These are phyloP conservation scores for Venturia nashicola DNA, from an alignment of 2,329 filamentous ascomycete species.

Conservation along the genomic window DNA sequence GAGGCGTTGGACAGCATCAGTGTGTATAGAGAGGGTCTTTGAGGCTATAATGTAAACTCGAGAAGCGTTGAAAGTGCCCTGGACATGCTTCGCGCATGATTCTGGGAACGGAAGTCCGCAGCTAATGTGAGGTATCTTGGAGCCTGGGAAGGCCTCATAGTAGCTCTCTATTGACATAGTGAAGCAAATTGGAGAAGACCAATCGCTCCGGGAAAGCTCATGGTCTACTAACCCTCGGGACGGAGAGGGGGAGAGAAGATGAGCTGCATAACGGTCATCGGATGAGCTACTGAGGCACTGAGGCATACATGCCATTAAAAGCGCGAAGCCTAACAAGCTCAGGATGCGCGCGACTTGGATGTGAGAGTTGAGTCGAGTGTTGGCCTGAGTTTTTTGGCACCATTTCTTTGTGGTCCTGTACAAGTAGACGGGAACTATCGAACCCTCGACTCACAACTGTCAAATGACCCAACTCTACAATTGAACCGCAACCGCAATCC, in stretches of 20 bases:
- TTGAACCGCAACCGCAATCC: not conserved
- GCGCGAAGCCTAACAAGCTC: not conserved
- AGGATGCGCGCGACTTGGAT: too few species aligned
- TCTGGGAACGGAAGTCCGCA: slow-evolving; percentile 35
- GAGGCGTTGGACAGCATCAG: slow-evolving; percentile 31
- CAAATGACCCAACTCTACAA: not conserved
- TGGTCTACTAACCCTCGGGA: not conserved
- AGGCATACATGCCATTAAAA: not conserved
- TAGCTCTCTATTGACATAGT: slow-evolving; percentile 6
- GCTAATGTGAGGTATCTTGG: slow-evolving; percentile 28
- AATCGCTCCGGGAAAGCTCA: not conserved
- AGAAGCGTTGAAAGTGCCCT: slow-evolving; percentile 31
- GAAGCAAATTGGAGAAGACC: not conserved
- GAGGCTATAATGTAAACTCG: slow-evolving; percentile 42
- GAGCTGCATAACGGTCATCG: not conserved
- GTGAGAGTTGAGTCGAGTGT: too few species aligned
- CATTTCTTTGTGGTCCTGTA: too few species aligned
- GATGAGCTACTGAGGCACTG: not conserved
- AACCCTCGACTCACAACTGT: too few species aligned
- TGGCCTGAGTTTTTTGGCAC: too few species aligned
- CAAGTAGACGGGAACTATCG: too few species aligned
- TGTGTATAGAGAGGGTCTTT: slow-evolving; percentile 35
- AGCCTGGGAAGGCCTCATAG: slow-evolving; percentile 9
- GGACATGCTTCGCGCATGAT: slow-evolving; percentile 33
- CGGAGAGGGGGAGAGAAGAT: not conserved